Base-by-base conservation (phyloP, 345 rosid genomes). In the Eucalyptus guilfoylei region DNA sequence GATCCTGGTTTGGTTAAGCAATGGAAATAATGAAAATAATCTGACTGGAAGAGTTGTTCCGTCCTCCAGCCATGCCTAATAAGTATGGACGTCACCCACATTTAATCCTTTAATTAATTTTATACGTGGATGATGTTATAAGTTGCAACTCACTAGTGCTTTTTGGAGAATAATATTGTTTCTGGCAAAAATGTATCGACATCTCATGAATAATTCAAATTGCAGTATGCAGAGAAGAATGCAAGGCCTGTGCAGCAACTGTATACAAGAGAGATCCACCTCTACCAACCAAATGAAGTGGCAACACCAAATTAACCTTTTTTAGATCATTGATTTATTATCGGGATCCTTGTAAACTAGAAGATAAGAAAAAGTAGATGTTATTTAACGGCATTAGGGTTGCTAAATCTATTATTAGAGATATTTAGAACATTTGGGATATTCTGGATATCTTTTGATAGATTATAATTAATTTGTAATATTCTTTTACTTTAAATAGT, bases 221-320 rank as follows among this genome's bases (percentile, higher is more conserved):
- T 90, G 89, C 95, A 95, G 96, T 87, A 91, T 87, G 94, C 95
- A 23, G 92, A 93, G 89, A 28, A 76, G 86, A 95, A 95, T 90
- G 95, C 94, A 86, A 92, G 96, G 69, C 96, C 97, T 21, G 69
- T 93, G 87, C 97, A 95, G 28, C 90, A 92, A 23, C 89, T 92
- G 13, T 86, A 94, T 64, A 15, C n/a, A 23, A 58, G 96, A 87
- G 58, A 80, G 87, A 55, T 91, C 45, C 49, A 60, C 76, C 85
- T 87, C 85, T 88, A 24, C 49, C 26, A 17, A 21, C 47, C 83
- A 76, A 76, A 76, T 11, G 47, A 76, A 76, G 83, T 9, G 4
- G 47, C 47, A 40, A 40, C 83, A 40, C 9, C 1, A 76, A 40
- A 40, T 76, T 76, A 76, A 23, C 30, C 30, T 37, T 76, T 37